phyloP scores from a whole-genome alignment of 805 yeast genomes.

The Nakazawaea molendinolei region DNA sequence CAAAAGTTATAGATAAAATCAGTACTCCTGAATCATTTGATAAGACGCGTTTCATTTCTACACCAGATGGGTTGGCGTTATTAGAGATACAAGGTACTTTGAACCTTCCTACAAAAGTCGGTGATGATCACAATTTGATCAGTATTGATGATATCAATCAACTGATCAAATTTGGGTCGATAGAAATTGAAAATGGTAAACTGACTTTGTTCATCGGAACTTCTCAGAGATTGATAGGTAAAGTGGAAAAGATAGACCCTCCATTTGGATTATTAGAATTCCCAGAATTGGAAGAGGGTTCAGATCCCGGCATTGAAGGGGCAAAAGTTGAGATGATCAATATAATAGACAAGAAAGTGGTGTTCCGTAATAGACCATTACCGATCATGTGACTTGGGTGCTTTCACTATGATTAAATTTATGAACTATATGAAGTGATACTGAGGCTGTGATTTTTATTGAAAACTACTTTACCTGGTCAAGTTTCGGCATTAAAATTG shows the following conservation, averaged over 20 bases:
- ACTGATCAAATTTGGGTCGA: conserved; percentile 45
- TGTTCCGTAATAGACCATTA: conserved; percentile 63
- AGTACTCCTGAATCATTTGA: not conserved
- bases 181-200: conserved; percentile 37
- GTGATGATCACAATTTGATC: not conserved
- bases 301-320: conserved; percentile 11
- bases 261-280: conserved; percentile 61
- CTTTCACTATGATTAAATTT: not conserved
- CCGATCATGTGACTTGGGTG: conserved; percentile 82
- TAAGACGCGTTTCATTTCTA: conserved; percentile 27
- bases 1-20: conserved; percentile 14
- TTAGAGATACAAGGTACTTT: conserved; percentile 74
- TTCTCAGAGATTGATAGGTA: conserved; percentile 64
- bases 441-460: too few relatives aligned
- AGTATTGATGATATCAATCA: conserved; percentile 15
- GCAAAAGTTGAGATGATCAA: conserved; percentile 46
- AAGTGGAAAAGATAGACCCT: conserved; percentile 47
- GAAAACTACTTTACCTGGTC: too few relatives aligned
- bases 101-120: conserved; percentile 36
- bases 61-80: conserved; percentile 53
- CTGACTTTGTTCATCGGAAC: conserved; percentile 61
- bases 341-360: conserved; percentile 48
- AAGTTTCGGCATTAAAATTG: too few relatives aligned
- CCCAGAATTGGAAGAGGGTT: conserved; percentile 17
- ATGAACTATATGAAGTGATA: too few relatives aligned